phyloP scores from a whole-genome alignment of 768 basidiomycete species.

The Cystofilobasidium bisporidii region DNA sequence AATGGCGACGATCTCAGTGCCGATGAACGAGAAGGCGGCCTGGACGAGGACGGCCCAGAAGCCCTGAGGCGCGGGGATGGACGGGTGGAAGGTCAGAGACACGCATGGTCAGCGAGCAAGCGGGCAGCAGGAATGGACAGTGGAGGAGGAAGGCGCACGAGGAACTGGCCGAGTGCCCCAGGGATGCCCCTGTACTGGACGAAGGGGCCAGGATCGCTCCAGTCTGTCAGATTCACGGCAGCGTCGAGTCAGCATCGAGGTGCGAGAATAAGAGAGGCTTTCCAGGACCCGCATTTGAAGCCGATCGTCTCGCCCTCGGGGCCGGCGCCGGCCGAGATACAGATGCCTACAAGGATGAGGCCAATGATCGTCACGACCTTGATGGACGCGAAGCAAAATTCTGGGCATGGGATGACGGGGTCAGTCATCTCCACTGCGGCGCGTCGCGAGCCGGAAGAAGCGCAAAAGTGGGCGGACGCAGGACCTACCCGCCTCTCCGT shows the following conservation, averaged over 20 bases:
- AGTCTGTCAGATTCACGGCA: too few species aligned
- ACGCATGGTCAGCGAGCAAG: too few species aligned
- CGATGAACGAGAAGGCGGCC: conserved; percentile 84
- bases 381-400: conserved; percentile 72
- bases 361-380: conserved; percentile 57
- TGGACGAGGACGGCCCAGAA: conserved; percentile 63
- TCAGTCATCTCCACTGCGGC: too few species aligned
- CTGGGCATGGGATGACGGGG: background rate
- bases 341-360: conserved; percentile 50
- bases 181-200: conserved; percentile 52
- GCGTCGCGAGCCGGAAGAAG: too few species aligned
- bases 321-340: conserved; percentile 81
- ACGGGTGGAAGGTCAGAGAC: too few species aligned
- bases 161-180: conserved; percentile 67
- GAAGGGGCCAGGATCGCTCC: conserved; percentile 83
- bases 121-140: too few species aligned
- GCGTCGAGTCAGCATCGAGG: too few species aligned
- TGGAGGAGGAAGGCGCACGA: too few species aligned
- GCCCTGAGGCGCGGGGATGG: too few species aligned
- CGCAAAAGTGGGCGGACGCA: background rate
- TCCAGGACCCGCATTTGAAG: too few species aligned
- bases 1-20: conserved; percentile 74
- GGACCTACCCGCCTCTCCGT: conserved; percentile 44
- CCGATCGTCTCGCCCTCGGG: conserved; percentile 49
- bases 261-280: too few species aligned